Evolutionary conservation across 257 asterid genomes (phyloP).

Genomic region (Nicotiana undulata): DNA sequence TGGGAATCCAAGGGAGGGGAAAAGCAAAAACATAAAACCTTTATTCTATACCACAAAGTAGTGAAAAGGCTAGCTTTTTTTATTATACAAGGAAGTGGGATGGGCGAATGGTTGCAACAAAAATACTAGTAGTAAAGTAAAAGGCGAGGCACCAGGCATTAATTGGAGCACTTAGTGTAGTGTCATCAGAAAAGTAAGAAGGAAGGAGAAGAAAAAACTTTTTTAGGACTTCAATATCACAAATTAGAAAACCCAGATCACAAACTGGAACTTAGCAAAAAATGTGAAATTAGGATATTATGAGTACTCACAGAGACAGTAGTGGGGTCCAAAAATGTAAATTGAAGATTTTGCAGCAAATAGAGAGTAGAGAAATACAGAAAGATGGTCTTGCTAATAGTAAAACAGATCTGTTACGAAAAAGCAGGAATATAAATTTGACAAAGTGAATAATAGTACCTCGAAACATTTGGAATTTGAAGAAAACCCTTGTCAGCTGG

Average conservation of each 20-base stretch:
- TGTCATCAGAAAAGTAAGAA: neutral
- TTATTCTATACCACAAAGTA: slow-evolving; percentile 21
- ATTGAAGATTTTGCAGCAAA: no score
- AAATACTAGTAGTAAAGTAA: neutral
- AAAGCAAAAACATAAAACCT: slow-evolving; percentile 20
- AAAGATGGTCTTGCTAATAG: no score
- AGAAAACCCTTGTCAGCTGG: neutral
- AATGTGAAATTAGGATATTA: neutral
- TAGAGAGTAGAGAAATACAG: no score
- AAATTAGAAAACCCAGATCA: no score
- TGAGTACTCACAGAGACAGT: neutral
- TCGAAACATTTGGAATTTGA: slow-evolving; percentile 24
- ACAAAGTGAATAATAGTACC: slow-evolving; percentile 24
- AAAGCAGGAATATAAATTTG: neutral
- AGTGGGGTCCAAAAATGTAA: no score
- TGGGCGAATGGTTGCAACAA: neutral
- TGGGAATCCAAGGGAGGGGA: slow-evolving; percentile 2
- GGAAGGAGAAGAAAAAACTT: neutral
- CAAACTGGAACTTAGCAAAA: no score
- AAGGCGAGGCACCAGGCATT: neutral
- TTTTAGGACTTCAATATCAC: no score
- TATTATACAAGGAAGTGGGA: neutral
- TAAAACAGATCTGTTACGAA: slow-evolving; percentile 11
- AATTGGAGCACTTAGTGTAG: neutral
- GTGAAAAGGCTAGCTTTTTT: no score